phyloP scores from a whole-genome alignment of 2,329 filamentous ascomycete species.

The Colletotrichum sp. region DNA sequence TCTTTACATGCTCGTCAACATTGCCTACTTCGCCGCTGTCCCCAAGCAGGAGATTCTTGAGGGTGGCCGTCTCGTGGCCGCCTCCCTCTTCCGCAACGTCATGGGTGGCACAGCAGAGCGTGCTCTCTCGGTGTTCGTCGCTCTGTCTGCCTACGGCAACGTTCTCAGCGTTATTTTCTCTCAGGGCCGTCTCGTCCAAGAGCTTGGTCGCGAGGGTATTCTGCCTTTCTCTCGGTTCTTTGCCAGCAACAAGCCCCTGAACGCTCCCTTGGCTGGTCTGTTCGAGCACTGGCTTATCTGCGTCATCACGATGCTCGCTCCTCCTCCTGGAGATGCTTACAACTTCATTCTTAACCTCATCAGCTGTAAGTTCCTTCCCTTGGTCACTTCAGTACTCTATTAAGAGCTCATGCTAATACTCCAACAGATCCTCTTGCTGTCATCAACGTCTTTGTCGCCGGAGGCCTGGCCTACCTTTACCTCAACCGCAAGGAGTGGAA shows the following conservation, averaged over 20 bases:
- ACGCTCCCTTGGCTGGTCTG: constrained; percentile 64
- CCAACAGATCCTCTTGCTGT: constrained; percentile 66
- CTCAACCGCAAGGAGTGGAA: constrained; percentile 49
- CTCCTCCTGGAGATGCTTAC: constrained; percentile 47
- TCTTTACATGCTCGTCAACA: constrained; percentile 71
- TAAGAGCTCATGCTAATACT: fast-evolving
- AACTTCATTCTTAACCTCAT: constrained; percentile 52
- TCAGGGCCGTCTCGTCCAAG: constrained; percentile 69
- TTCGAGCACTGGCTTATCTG: constrained; percentile 70
- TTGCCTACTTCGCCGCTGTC: constrained; percentile 69
- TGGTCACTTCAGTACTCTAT: neutral
- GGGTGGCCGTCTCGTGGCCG: constrained; percentile 57
- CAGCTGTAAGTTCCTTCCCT: neutral
- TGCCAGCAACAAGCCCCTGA: constrained; percentile 69
- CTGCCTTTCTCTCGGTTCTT: constrained; percentile 67
- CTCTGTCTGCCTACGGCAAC: constrained; percentile 71
- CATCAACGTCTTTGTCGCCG: constrained; percentile 60
- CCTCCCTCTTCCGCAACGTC: constrained; percentile 61
- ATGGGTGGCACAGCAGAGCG: constrained; percentile 60
- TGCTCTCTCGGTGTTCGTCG: constrained; percentile 69
- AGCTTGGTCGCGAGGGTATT: constrained; percentile 70
- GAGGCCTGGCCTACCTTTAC: constrained; percentile 59
- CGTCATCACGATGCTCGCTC: constrained; percentile 69
- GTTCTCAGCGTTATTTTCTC: constrained; percentile 73
- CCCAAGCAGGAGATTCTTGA: constrained; percentile 57